Evolutionary conservation across 1,284 basidiomycete species (phyloP), one percentile per base, ranked within the genome.

Genomic region (Ceratobasidium sp.): DNA sequence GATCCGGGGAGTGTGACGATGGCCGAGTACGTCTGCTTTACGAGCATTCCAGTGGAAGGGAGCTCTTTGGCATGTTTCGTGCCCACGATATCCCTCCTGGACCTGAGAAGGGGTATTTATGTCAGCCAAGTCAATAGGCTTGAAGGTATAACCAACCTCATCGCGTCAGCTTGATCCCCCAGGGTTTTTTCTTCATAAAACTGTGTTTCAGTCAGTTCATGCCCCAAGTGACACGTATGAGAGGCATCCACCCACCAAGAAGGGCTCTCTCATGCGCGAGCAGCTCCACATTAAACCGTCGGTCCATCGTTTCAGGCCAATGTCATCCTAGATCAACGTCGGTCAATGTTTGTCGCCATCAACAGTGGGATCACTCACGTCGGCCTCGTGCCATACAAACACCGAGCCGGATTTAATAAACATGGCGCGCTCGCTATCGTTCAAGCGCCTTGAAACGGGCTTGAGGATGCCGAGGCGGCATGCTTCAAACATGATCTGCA

Each of bases 361-460:
- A 53, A 46, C 16, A 38, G 53, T 21, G 42, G 33, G 12, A 42
- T 46, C 58, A 74, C 74, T 38, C 58, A 74, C 86, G 70, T 87
- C 86, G 75, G 84, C 84, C 79, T 88, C 87, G 76, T 87, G 84
- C 87, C 87, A 88, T 72, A 88, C 86, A 77, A 88, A 88, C 23
- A 88, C 82, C 7, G 87, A 83, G 3, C 88, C 87, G 12, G 87
- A 86, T 62, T 82, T 82, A 74, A 89, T 86, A 76, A 83, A 84
- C 73, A 80, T 83, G 11, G 83, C 80, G 60, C 87, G 80, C 76
- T 89, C 87, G 63, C 62, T 66, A 42, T 73, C 73, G 51, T 74
- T 71, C 36, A 76, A 63, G 5, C 74, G 38, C n/a, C 74, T 44
- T 25, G 74, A 70, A 36, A 75, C 74, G 14, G 71, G 73, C 49